Evolutionary conservation across 129 eudicot genomes (phyloP).

Genomic region (Lactuca sativa): DNA sequence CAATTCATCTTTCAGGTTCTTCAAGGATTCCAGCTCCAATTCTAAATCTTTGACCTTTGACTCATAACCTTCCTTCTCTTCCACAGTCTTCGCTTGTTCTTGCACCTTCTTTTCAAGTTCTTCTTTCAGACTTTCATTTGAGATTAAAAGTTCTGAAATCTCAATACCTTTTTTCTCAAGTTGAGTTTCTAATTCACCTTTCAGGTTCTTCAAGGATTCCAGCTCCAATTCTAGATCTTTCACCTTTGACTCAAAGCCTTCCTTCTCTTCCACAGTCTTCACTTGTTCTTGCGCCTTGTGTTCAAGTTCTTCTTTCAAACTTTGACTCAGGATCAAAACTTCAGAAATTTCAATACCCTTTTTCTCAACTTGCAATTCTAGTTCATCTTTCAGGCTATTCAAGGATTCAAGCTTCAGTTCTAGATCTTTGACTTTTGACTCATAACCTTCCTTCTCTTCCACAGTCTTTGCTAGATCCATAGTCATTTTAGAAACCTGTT

Average conservation of each 20-base stretch:
- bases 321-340: conserved; percentile 30
- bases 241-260: conserved; percentile 30
- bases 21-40: conserved; percentile 28
- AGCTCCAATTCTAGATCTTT: conserved; percentile 44
- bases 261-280: conserved; percentile 43
- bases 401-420: conserved; percentile 34
- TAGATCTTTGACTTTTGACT: conserved; percentile 29
- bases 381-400: conserved; percentile 23
- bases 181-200: conserved; percentile 46
- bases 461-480: conserved; percentile 32
- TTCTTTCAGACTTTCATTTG: conserved; percentile 36
- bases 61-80: conserved; percentile 46
- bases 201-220: conserved; percentile 27
- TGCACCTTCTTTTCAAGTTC: conserved; percentile 42
- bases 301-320: conserved; percentile 42
- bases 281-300: conserved; percentile 40
- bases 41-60: conserved; percentile 40
- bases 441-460: conserved; percentile 46
- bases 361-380: conserved; percentile 15
- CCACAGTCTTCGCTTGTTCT: conserved; percentile 35
- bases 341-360: conserved; percentile 22
- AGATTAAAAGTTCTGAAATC: conserved; percentile 26
- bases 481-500: conserved; percentile 37
- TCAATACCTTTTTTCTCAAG: conserved; percentile 40
- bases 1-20: conserved; percentile 34